Base-by-base conservation (phyloP, 257 asterid genomes). In the Fraxinus excelsior region DNA sequence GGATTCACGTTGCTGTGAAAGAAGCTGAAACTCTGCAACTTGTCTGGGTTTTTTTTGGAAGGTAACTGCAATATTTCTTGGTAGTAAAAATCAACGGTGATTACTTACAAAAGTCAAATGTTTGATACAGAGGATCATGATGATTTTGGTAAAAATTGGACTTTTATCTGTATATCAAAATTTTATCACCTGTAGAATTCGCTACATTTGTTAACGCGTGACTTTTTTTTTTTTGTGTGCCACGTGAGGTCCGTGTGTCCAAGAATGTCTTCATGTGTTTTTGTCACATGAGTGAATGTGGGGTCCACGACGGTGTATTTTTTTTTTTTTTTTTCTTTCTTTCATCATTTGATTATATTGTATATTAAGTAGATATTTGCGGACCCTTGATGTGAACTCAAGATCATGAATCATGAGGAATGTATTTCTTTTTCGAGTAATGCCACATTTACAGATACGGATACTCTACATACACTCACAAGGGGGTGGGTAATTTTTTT, bases 161-260 rank as follows among this genome's bases (percentile, higher is more conserved):
- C 42, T 8, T 37, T 37, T 37, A 37, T 37, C 14, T 42, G 16
- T 42, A 42, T 42, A 42, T 42, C 51, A 42, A 42, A 11, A 42
- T 42, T 70, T 28, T 26, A 21, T 78, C 23, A 40, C 37, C 79
- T 76, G 74, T 72, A 28, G 23, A 32, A 71, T 32, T 2, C 73
- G 71, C 56, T 77, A 76, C 38, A 5, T 66, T 81, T 13, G 26
- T 42, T 9, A 38, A 76, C 25, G 2, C 76, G 79, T 16, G 28
- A 5, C 49, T 71, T 37, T 26, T 62, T 11, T 62, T 10, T 11
- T 62, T 62, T 42, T 62, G 3, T 26, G 12, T 23, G 75, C 82
- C 91, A 83, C 87, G 80, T 88, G 90, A 77, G 67, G 14, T 71
- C 77, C 81, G 65, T 67, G 83, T 80, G 85, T 56, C 58, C 70